Evolutionary conservation across 805 yeast genomes (phyloP).

Genomic region (Cyberlindnera saturnus): DNA sequence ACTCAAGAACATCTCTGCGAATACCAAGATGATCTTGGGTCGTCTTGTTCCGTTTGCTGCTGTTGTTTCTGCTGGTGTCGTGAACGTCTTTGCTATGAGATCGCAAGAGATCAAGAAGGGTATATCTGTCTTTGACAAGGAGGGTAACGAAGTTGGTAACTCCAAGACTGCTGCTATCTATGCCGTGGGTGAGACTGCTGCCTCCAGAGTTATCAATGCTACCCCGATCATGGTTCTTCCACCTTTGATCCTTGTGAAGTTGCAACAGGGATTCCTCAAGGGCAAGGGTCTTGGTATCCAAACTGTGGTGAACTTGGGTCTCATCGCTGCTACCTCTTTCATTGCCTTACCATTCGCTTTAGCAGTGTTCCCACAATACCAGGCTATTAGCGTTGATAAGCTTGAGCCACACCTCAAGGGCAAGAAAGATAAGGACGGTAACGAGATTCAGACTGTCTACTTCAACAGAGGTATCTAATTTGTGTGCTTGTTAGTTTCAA

Average conservation of each 20-base stretch:
- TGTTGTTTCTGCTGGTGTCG: constrained; percentile 94
- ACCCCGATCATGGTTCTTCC: constrained; percentile 98
- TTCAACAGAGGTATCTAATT: constrained; percentile 89
- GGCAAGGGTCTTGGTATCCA: constrained; percentile 62
- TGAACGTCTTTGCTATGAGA: constrained; percentile 95
- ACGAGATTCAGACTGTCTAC: constrained; percentile 52
- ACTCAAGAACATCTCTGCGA: constrained; percentile 61
- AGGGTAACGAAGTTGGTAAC: constrained; percentile 60
- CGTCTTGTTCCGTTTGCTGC: constrained; percentile 98
- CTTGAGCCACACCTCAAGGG: constrained; percentile 62
- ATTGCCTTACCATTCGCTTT: constrained; percentile 90
- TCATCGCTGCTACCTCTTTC: constrained; percentile 81
- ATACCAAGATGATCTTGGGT: constrained; percentile 64
- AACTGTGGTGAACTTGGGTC: constrained; percentile 72
- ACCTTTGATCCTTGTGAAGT: constrained; percentile 71
- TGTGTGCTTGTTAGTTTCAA: no score
- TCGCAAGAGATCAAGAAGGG: constrained; percentile 88
- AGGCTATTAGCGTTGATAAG: constrained; percentile 47
- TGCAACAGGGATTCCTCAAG: constrained; percentile 66
- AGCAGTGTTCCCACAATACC: constrained; percentile 91
- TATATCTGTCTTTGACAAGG: constrained; percentile 61
- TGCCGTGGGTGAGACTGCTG: constrained; percentile 97
- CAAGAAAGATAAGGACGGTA: constrained; percentile 58
- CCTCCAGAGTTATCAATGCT: constrained; percentile 90
- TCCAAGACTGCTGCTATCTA: constrained; percentile 83